These are phyloP conservation scores for Citrus hindsii DNA, from an alignment of 345 rosid genomes.

Conservation along the genomic window DNA sequence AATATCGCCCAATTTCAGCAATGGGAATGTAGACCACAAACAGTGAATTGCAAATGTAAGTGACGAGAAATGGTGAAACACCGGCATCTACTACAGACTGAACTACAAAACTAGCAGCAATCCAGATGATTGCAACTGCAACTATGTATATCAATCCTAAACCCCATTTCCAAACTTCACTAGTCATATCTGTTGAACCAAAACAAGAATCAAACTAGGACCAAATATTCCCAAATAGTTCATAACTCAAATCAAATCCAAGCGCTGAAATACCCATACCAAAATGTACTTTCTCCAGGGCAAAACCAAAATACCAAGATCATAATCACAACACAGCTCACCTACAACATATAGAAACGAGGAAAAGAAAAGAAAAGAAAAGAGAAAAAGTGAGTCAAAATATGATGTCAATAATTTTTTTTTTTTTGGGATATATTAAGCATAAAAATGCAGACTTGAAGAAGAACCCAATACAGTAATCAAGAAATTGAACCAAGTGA, in stretches of 20 bases:
- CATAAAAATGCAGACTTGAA: not conserved
- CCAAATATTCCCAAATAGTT: slow-evolving; percentile 11
- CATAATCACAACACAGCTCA: not conserved
- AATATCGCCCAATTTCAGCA: slow-evolving; percentile 60
- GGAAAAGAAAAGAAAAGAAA: not conserved
- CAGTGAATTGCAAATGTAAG: slow-evolving; percentile 91
- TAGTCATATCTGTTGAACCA: slow-evolving; percentile 40
- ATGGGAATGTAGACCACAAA: slow-evolving; percentile 79
- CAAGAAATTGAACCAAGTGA: slow-evolving; percentile 3
- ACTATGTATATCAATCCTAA: slow-evolving; percentile 72
- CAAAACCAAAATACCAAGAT: slow-evolving; percentile 1
- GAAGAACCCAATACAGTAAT: not conserved
- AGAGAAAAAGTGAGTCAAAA: not conserved
- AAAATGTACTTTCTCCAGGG: not conserved
- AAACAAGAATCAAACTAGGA: slow-evolving; percentile 7
- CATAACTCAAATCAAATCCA: slow-evolving; percentile 9
- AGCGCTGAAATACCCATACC: not conserved
- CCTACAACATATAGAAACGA: not conserved
- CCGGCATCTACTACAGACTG: slow-evolving; percentile 89
- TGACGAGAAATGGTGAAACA: slow-evolving; percentile 86
- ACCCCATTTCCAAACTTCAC: slow-evolving; percentile 69
- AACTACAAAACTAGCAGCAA: slow-evolving; percentile 92
- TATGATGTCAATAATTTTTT: not conserved
- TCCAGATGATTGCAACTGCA: slow-evolving; percentile 88
- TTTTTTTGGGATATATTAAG: not conserved